Conservation (phyloP, 306 rosid species). For the Ormosia semicastrata region DNA sequence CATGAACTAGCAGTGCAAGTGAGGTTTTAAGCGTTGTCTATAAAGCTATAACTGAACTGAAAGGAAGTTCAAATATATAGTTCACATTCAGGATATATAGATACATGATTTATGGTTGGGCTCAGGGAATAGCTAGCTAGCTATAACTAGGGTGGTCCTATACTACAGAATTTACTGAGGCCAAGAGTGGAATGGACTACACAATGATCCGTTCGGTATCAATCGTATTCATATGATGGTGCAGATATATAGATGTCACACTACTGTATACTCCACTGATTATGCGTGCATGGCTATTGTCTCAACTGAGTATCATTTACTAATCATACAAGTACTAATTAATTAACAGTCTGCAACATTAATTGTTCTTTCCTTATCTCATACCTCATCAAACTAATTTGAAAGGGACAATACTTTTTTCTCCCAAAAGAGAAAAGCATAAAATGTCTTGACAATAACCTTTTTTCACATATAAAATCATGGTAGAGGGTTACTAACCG, state of each 20-base stretch:
- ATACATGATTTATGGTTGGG: not conserved
- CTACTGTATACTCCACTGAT: not conserved
- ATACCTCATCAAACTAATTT: not conserved
- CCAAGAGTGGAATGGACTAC: slow-evolving; percentile 8
- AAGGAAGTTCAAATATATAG: not conserved
- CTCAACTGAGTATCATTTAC: not conserved
- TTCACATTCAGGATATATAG: not conserved
- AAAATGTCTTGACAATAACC: too few species aligned
- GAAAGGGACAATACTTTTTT: not conserved
- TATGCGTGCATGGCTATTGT: not conserved
- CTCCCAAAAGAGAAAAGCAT: too few species aligned
- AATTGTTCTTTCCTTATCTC: not conserved
- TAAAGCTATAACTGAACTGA: not conserved
- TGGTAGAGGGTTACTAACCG: too few species aligned
- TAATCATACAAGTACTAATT: not conserved
- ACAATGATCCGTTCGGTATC: slow-evolving; percentile 11
- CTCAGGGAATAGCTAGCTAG: not conserved
- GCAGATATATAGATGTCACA: not conserved
- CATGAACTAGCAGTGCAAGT: not conserved
- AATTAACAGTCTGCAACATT: not conserved
- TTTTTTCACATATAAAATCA: too few species aligned
- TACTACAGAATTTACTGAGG: not conserved
- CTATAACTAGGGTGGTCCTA: slow-evolving; percentile 3
- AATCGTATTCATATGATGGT: slow-evolving; percentile 13
- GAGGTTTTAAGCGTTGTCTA: not conserved